Percentiles rank a stretch among this genome's conserved stretches.
These are phyloP conservation scores for Diutina siamensis DNA, from an alignment of 1,139 yeast species.

Conservation along the genomic window DNA sequence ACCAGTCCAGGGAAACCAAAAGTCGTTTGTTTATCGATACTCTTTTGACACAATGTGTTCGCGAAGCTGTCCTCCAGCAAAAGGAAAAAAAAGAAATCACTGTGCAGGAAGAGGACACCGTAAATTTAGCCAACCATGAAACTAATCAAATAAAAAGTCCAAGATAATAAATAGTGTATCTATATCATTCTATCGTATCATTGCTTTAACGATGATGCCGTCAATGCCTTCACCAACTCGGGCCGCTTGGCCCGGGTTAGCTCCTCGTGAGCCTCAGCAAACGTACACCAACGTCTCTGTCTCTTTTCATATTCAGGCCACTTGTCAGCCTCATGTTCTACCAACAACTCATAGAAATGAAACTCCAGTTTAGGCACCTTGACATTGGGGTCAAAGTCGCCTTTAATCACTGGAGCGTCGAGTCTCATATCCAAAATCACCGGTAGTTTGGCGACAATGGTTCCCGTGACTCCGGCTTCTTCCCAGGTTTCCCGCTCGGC, in stretches of 20 bases:
- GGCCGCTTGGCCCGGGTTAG: constrained; percentile 49
- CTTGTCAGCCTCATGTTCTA: constrained; percentile 38
- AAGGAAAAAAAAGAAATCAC: too few relatives aligned
- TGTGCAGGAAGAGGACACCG: too few relatives aligned
- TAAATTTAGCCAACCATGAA: too few relatives aligned
- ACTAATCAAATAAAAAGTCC: too few relatives aligned
- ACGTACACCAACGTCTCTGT: constrained; percentile 64
- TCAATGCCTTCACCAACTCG: constrained; percentile 55
- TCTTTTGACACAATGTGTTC: too few relatives aligned
- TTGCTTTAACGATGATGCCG: not conserved
- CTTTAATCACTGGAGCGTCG: constrained; percentile 39
- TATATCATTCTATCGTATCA: too few relatives aligned
- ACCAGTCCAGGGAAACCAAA: too few relatives aligned
- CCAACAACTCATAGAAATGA: constrained; percentile 70
- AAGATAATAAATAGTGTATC: too few relatives aligned
- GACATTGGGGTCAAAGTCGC: constrained; percentile 23
- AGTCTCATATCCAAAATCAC: constrained; percentile 57
- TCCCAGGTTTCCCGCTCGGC: constrained; percentile 96
- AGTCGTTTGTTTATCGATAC: too few relatives aligned
- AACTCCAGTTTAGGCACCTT: constrained; percentile 63
- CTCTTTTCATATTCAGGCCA: constrained; percentile 71
- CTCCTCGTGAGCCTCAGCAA: constrained; percentile 59
- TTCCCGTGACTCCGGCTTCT: constrained; percentile 84
- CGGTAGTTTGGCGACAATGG: constrained; percentile 43
- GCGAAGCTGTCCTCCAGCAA: too few relatives aligned